These are phyloP conservation scores for Trametes versicolor DNA, from an alignment of 1,284 basidiomycete genomes.

Conservation along the genomic window DNA sequence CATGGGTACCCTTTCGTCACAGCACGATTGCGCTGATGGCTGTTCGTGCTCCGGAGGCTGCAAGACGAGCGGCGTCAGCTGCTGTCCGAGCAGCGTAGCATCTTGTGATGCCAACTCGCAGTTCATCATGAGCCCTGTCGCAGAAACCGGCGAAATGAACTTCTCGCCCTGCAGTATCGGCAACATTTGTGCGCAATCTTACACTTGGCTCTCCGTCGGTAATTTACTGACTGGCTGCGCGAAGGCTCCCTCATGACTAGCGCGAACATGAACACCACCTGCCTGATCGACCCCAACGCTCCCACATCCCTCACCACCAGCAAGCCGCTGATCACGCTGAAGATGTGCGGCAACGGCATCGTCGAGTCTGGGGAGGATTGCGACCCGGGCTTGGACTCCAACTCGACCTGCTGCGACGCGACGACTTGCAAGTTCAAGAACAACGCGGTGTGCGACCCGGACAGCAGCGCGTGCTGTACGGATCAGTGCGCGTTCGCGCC, in stretches of 20 bases:
- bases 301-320: slow-evolving; percentile 53
- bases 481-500: slow-evolving; percentile 76
- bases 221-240: background rate
- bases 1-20: slow-evolving; percentile 10
- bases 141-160: slow-evolving; percentile 67
- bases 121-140: slow-evolving; percentile 88
- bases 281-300: slow-evolving; percentile 66
- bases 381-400: slow-evolving; percentile 77
- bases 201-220: background rate
- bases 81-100: slow-evolving; percentile 74
- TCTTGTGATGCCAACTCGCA: slow-evolving; percentile 73
- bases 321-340: slow-evolving; percentile 62
- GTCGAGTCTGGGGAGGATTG: slow-evolving; percentile 86
- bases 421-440: slow-evolving; percentile 81
- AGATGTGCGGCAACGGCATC: slow-evolving; percentile 86
- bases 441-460: slow-evolving; percentile 84
- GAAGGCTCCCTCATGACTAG: slow-evolving; percentile 70
- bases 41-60: slow-evolving; percentile 57
- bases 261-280: slow-evolving; percentile 62
- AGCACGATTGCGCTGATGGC: slow-evolving; percentile 76
- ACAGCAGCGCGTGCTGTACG: slow-evolving; percentile 84
- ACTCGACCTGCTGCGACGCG: slow-evolving; percentile 81
- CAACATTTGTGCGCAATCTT: slow-evolving; percentile 76
- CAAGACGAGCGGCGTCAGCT: slow-evolving; percentile 48
- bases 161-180: slow-evolving; percentile 89